Percentiles rank a stretch among this genome's conserved stretches.
phyloP scores from a whole-genome alignment of 2,329 filamentous ascomycete genomes.

The Colletotrichum falcatum region DNA sequence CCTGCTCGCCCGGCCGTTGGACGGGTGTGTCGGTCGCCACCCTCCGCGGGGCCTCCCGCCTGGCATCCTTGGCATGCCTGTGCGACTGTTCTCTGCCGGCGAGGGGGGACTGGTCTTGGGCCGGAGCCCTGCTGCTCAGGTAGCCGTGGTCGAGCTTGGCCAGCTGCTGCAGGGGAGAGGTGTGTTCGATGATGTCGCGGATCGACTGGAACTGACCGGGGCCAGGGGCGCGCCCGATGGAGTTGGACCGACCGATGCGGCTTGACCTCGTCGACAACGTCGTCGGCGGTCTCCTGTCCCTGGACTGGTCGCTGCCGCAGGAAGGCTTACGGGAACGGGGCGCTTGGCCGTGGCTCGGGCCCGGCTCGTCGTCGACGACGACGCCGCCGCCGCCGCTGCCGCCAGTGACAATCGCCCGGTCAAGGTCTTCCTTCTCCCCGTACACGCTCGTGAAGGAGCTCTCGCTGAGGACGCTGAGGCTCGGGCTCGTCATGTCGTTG shows the following conservation, averaged over 20 bases:
- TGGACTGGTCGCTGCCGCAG: constrained; percentile 2
- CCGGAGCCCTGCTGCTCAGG: constrained; percentile 47
- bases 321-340: constrained; percentile 29
- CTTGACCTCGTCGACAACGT: not conserved
- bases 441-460: constrained; percentile 77
- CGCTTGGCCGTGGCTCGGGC: constrained; percentile 47
- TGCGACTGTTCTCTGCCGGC: constrained; percentile 43
- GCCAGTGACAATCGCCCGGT: constrained; percentile 45
- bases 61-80: constrained; percentile 57
- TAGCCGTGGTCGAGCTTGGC: constrained; percentile 56
- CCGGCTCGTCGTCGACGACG: constrained; percentile 48
- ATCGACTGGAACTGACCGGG: constrained; percentile 58
- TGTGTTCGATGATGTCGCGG: constrained; percentile 58
- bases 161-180: constrained; percentile 63
- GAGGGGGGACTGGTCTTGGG: constrained; percentile 44
- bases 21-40: constrained; percentile 62
- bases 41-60: constrained; percentile 60
- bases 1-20: constrained; percentile 56
- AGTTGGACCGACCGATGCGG: constrained; percentile 45
- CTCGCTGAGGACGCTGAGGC: constrained; percentile 73
- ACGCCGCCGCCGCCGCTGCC: too few species aligned
- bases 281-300: not conserved
- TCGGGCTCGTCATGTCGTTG: constrained; percentile 65
- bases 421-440: constrained; percentile 56
- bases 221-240: constrained; percentile 47